Evolutionary conservation across 2,329 filamentous ascomycete genomes (phyloP).

Genomic region (Curvularia sp.): DNA sequence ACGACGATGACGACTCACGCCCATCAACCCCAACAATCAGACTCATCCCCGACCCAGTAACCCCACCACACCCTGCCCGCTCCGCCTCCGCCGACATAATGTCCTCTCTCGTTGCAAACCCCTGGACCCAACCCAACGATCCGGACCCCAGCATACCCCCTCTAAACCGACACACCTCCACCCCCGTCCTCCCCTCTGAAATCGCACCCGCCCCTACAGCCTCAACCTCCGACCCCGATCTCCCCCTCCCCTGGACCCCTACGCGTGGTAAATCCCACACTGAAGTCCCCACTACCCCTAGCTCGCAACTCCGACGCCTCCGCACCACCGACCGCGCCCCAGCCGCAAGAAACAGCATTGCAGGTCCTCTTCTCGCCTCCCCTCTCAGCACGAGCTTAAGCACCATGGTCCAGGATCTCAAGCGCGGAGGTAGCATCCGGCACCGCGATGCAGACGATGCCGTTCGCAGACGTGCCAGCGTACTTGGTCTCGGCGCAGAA

Average conservation of each 20-base stretch:
- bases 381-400: conserved; percentile 67
- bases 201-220: conserved; percentile 25
- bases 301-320: conserved; percentile 35
- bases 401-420: conserved; percentile 69
- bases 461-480: neutral
- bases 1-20: conserved; percentile 12
- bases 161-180: conserved; percentile 35
- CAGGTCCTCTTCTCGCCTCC: conserved; percentile 64
- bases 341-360: conserved; percentile 54
- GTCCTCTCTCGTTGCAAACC: conserved; percentile 37
- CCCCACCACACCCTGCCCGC: conserved; percentile 17
- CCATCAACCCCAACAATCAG: conserved; percentile 38
- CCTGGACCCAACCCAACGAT: conserved; percentile 33
- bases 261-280: conserved; percentile 21
- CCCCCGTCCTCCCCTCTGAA: conserved; percentile 42
- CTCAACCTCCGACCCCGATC: conserved; percentile 28
- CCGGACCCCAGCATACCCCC: conserved; percentile 13
- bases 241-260: conserved; percentile 19
- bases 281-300: conserved; percentile 29
- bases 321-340: conserved; percentile 49
- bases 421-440: conserved; percentile 59
- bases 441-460: neutral
- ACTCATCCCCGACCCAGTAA: conserved; percentile 26
- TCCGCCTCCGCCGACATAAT: conserved; percentile 24
- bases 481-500: conserved; percentile 24